Evolutionary conservation across 164 flowering plant species (phyloP).

Genomic region (Brasenia schreberi): DNA sequence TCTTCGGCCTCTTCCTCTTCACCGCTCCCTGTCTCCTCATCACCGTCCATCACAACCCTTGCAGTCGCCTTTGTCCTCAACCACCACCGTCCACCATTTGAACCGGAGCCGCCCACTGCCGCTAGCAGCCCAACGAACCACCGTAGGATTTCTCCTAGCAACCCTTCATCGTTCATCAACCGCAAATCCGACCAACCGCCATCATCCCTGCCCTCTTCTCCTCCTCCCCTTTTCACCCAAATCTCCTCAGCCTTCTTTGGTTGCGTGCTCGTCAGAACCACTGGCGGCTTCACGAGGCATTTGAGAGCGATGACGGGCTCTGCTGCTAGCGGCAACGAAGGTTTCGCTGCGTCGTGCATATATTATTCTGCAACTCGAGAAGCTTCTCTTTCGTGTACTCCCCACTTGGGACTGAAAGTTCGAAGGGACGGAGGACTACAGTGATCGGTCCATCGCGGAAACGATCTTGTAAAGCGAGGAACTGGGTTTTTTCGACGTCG

Average conservation of each 20-base stretch:
- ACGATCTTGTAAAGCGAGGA: slow-evolving; percentile 39
- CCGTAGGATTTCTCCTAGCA: too few species aligned
- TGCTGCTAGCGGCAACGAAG: slow-evolving; percentile 9
- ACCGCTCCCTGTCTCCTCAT: too few species aligned
- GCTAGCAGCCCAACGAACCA: too few species aligned
- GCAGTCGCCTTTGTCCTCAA: too few species aligned
- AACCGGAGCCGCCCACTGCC: too few species aligned
- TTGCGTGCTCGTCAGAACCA: slow-evolving; percentile 6
- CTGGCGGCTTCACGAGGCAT: slow-evolving; percentile 55
- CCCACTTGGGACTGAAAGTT: slow-evolving; percentile 87
- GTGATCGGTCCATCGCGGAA: slow-evolving; percentile 34
- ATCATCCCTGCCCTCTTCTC: slow-evolving; percentile 9
- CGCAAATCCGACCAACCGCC: too few species aligned
- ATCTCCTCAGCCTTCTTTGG: slow-evolving; percentile 10
- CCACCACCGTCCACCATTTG: too few species aligned
- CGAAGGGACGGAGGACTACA: slow-evolving; percentile 25
- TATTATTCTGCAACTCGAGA: slow-evolving; percentile 83
- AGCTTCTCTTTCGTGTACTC: slow-evolving; percentile 76
- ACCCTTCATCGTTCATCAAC: too few species aligned
- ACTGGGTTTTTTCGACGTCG: slow-evolving; percentile 4
- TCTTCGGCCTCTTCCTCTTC: too few species aligned
- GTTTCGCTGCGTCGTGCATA: slow-evolving; percentile 41
- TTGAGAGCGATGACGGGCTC: slow-evolving; percentile 64
- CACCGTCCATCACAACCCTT: too few species aligned
- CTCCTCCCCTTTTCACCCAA: slow-evolving; percentile 12